These are phyloP conservation scores for Chlorella sp. DNA, from an alignment of 139 green algal genomes.

Conservation along the genomic window DNA sequence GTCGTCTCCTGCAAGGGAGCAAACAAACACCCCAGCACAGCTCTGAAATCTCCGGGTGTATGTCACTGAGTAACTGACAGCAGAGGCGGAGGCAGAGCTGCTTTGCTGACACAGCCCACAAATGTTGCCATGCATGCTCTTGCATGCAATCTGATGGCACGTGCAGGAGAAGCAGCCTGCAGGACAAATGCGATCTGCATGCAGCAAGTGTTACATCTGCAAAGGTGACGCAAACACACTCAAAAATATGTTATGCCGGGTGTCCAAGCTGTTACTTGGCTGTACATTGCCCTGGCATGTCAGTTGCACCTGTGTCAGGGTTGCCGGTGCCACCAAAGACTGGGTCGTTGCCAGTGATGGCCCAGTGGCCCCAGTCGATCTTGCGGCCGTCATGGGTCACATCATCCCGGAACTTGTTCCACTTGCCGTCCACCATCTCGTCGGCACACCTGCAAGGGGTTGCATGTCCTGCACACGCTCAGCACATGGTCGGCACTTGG, in stretches of 20 bases:
- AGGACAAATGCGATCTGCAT: not conserved
- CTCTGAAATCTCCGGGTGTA: too few relatives aligned
- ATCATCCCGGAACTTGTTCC: conserved; percentile 30
- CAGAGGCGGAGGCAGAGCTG: not conserved
- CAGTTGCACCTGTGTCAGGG: conserved; percentile 54
- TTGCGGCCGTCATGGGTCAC: conserved; percentile 5
- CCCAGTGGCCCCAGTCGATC: conserved; percentile 49
- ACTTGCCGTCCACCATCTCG: conserved; percentile 23
- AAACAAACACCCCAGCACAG: too few relatives aligned
- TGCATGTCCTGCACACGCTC: not conserved
- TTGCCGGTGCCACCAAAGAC: conserved; percentile 58
- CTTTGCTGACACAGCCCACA: not conserved
- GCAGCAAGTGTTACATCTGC: not conserved
- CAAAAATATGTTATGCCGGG: too few relatives aligned
- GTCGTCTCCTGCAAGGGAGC: conserved; percentile 51
- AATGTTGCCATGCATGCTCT: not conserved
- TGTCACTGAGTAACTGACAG: too few relatives aligned
- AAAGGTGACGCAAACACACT: conserved; percentile 21
- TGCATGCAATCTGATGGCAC: not conserved
- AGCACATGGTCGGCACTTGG: not conserved
- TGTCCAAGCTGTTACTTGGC: too few relatives aligned
- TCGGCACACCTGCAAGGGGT: conserved; percentile 28
- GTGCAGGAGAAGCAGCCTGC: too few relatives aligned
- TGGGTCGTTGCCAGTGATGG: conserved; percentile 69
- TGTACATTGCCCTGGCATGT: too few relatives aligned